Conservation (phyloP, 352 stramenopile species). For the Globisporangium cederbergense region DNA sequence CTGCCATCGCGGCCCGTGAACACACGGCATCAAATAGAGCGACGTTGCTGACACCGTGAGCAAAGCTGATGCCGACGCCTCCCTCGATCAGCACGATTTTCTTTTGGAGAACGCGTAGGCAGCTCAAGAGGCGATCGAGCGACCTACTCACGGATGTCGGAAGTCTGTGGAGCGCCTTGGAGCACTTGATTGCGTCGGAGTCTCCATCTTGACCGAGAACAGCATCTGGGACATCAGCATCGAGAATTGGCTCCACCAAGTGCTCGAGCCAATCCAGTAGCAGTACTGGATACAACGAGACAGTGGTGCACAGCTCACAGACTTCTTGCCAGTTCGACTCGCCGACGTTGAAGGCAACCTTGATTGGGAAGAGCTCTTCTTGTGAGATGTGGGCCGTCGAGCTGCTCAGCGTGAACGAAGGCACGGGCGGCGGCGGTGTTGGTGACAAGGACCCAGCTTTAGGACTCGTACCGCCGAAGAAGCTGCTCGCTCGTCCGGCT, state of each 20-base stretch:
- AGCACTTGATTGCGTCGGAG: slow-evolving; percentile 19
- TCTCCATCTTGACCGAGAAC: slow-evolving; percentile 20
- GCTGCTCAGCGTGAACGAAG: slow-evolving; percentile 16
- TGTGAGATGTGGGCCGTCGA: slow-evolving; percentile 16
- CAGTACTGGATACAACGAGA: slow-evolving; percentile 35
- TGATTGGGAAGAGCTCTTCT: slow-evolving; percentile 62
- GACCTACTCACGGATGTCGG: slow-evolving; percentile 46
- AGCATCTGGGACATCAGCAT: slow-evolving; percentile 28
- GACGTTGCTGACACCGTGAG: neutral
- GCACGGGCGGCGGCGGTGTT: slow-evolving; percentile 22
- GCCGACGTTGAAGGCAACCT: slow-evolving; percentile 73
- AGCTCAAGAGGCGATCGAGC: slow-evolving; percentile 61
- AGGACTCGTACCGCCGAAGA: neutral
- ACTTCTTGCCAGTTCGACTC: slow-evolving; percentile 63
- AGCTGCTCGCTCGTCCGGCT: slow-evolving; percentile 2
- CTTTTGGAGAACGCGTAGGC: slow-evolving; percentile 37
- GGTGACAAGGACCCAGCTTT: neutral
- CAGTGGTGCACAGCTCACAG: slow-evolving; percentile 21
- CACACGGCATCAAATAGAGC: slow-evolving; percentile 46
- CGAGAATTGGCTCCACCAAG: slow-evolving; percentile 53
- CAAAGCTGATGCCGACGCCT: slow-evolving; percentile 2
- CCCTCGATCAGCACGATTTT: slow-evolving; percentile 25
- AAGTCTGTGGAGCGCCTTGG: slow-evolving; percentile 52
- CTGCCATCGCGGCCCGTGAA: slow-evolving; percentile 52
- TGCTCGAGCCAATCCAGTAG: slow-evolving; percentile 83